These are phyloP conservation scores for Tilletia caries DNA, from an alignment of 1,284 basidiomycete species.

Conservation along the genomic window DNA sequence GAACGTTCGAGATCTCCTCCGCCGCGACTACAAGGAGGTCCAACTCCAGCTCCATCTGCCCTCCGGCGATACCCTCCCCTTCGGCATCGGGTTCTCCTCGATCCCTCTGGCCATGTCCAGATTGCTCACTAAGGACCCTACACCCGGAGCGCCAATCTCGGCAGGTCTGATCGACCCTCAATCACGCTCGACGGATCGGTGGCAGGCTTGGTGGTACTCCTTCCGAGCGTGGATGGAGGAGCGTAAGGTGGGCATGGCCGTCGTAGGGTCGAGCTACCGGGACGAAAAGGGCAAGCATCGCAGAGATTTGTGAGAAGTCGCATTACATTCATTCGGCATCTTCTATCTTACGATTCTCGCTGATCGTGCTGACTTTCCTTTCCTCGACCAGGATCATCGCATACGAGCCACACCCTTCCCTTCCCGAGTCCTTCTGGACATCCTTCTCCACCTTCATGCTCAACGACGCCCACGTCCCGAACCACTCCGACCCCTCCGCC, in stretches of 20 bases:
- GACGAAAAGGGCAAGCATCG: conserved; percentile 34
- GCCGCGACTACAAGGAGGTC: conserved; percentile 9
- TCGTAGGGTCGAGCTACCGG: conserved; percentile 38
- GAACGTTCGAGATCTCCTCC: neutral
- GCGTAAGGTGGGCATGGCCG: conserved; percentile 32
- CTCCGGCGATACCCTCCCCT: neutral
- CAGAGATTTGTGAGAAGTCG: conserved; percentile 38
- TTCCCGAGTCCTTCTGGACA: neutral
- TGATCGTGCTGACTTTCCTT: no score
- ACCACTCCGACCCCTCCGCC: conserved; percentile 14
- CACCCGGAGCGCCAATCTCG: neutral
- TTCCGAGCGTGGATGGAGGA: conserved; percentile 36
- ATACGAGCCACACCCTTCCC: neutral
- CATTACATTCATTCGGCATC: no score
- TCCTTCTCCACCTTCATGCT: neutral
- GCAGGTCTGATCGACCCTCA: neutral
- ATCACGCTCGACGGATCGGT: conserved; percentile 16
- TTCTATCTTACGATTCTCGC: no score
- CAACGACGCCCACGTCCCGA: conserved; percentile 14
- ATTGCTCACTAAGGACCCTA: neutral
- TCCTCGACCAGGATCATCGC: conserved; percentile 7
- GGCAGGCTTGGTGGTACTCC: conserved; percentile 39
- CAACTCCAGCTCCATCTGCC: neutral
- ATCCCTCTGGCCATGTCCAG: neutral
- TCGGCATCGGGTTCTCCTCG: neutral